Evolutionary conservation across 495 filamentous ascomycete species (phyloP).

Genomic region (Aspergillus sclerotiicarbonarius): DNA sequence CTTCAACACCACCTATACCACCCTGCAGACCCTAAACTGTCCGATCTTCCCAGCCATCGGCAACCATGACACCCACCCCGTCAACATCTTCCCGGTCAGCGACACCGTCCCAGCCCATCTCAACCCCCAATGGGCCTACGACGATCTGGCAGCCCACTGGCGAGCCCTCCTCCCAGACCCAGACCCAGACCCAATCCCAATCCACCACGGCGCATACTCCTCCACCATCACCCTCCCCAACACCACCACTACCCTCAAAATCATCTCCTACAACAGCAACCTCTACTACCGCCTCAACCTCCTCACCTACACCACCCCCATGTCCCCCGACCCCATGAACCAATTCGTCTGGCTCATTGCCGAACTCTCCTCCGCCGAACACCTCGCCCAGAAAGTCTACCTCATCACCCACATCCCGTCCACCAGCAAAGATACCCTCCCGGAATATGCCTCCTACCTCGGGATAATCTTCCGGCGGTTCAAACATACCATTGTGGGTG

Average conservation of each 20-base stretch:
- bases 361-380: conserved; percentile 51
- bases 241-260: conserved; percentile 40
- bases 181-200: not conserved
- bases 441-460: conserved; percentile 51
- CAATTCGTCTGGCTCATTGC: conserved; percentile 50
- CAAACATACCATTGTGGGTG: conserved; percentile 48
- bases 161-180: conserved; percentile 26
- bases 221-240: not conserved
- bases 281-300: conserved; percentile 58
- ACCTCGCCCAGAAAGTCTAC: conserved; percentile 50
- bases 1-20: conserved; percentile 43
- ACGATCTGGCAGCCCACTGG: conserved; percentile 48
- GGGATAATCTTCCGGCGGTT: conserved; percentile 56
- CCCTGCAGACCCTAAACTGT: conserved; percentile 24
- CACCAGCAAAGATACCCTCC: conserved; percentile 46
- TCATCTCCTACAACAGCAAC: conserved; percentile 59
- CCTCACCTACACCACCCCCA: conserved; percentile 48
- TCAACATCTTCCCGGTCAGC: conserved; percentile 48
- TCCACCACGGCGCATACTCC: conserved; percentile 16
- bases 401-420: conserved; percentile 54
- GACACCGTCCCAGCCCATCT: conserved; percentile 26
- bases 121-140: conserved; percentile 51
- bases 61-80: conserved; percentile 55
- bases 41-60: conserved; percentile 51
- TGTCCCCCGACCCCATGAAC: conserved; percentile 47